A percentile compares a stretch with the other conserved stretches of the same genome.
These are phyloP conservation scores for Aspergillus puulaauensis DNA, from an alignment of 2,329 filamentous ascomycete species.

Conservation along the genomic window DNA sequence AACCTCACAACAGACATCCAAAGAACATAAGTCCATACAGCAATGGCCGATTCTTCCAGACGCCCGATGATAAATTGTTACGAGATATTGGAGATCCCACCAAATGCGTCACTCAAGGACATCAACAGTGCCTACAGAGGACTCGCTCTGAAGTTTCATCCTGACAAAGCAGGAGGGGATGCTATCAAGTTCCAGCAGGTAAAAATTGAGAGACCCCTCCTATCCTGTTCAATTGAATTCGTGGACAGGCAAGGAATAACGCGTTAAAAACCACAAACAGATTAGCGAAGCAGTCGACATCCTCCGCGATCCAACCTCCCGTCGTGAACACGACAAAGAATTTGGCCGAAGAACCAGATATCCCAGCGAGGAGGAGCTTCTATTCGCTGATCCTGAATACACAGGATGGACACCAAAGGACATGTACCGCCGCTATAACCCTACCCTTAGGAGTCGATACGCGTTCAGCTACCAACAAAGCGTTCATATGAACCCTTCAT, in stretches of 20 bases:
- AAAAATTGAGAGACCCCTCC: no score
- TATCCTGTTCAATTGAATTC: not conserved
- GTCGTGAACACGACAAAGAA: conserved; percentile 22
- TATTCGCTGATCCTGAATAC: not conserved
- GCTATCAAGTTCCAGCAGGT: conserved; percentile 11
- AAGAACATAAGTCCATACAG: not conserved
- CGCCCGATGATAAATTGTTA: conserved; percentile 25
- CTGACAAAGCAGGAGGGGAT: conserved; percentile 29
- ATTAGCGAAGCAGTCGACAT: conserved; percentile 34
- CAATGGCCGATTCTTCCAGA: conserved; percentile 2
- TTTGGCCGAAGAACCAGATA: conserved; percentile 6
- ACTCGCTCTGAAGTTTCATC: conserved; percentile 35
- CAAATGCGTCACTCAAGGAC: conserved; percentile 26
- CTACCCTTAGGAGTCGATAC: conserved; percentile 18
- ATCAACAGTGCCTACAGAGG: conserved; percentile 36
- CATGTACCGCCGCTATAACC: not conserved
- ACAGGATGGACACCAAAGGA: conserved; percentile 15
- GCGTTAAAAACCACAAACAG: conserved; percentile 22
- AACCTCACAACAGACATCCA: not conserved
- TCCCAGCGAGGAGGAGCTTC: not conserved
- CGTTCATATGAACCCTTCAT: conserved; percentile 30
- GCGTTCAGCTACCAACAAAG: conserved; percentile 31
- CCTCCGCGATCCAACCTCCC: conserved; percentile 30
- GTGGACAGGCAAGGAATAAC: not conserved
- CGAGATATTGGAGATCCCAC: conserved; percentile 25